Evolutionary conservation across 1,139 yeast genomes (phyloP), one percentile per base, ranked within the genome.

Genomic region (Candida gigantensis): DNA sequence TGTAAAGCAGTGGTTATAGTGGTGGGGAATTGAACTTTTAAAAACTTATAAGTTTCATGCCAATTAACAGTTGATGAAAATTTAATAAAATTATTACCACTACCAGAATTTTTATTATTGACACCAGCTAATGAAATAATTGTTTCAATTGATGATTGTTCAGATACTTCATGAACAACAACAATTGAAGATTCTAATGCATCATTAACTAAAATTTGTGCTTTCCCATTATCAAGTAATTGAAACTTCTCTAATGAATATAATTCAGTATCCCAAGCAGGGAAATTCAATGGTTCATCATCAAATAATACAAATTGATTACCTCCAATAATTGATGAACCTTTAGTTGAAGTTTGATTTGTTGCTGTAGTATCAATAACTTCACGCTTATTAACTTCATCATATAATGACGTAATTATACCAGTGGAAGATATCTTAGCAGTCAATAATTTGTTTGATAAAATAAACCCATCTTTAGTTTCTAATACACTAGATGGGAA

Each of bases 231-330:
- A 6, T 50, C 46, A 42, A 72, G 52, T 46, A 81, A 79, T 39
- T 69, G 67, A 54, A 75, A 79, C 46, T 83, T 85, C 47, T 82
- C 84, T 45, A 85, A 73, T 0, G 95, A 84, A 57, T 78, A 92
- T 42, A 89, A 72, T 56, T 92, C 98, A 0, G 97, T 90, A 57
- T 92, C 97, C 97, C 98, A 92, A 2, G 97, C 97, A 34, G 90
- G 96, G 79, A 82, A 90, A 41, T 75, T 81, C 52, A 88, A 67
- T 9, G 97, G 97, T 46, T 88, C 86, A 58, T 92, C 97, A 46
- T 89, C 92, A 52, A 85, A 85, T 39, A 92, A 56, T 2, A 87
- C 77, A 47, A 79, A 81, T 57, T 85, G 95, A 52, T 87, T 86
- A 24, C 89, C 96, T 24, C 88, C 88, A 27, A 51, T 43, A 24